A percentile compares a stretch with the other conserved stretches of the same genome.
Evolutionary conservation across 2,329 filamentous ascomycete genomes (phyloP).

Genomic region (Verticillium nonalfalfae): DNA sequence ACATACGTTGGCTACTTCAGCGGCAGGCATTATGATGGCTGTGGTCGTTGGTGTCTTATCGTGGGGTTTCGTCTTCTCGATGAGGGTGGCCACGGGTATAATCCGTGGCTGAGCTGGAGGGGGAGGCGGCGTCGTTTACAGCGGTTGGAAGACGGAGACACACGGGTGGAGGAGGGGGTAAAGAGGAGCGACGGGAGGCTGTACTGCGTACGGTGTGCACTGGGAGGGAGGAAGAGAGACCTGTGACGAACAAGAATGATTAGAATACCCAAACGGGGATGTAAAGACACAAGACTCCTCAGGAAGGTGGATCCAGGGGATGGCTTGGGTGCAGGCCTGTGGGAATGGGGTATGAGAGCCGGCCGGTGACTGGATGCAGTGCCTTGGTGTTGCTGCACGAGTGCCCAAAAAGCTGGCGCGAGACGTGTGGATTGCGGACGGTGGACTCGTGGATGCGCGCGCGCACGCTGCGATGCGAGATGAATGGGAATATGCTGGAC

Average conservation of each 20-base stretch:
- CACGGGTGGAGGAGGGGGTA: slow-evolving; percentile 3
- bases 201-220: background rate
- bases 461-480: slow-evolving; percentile 9
- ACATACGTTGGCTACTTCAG: slow-evolving; percentile 24
- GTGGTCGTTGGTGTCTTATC: background rate
- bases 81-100: background rate
- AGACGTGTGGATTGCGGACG: background rate
- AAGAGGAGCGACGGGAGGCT: slow-evolving; percentile 2
- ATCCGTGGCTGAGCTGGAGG: background rate
- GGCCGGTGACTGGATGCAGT: background rate
- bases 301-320: background rate
- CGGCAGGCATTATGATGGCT: slow-evolving; percentile 10
- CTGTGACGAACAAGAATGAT: background rate
- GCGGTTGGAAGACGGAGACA: slow-evolving; percentile 2
- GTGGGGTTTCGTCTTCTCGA: slow-evolving; percentile 1
- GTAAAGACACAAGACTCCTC: background rate
- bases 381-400: background rate
- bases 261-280: background rate
- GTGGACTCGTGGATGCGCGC: background rate
- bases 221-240: background rate
- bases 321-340: background rate
- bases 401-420: background rate
- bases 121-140: background rate
- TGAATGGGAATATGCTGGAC: background rate
- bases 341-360: background rate